A percentile compares a stretch with the other conserved stretches of the same genome.
These are phyloP conservation scores for Fragaria vesca DNA, from an alignment of 306 rosid genomes.

Conservation along the genomic window DNA sequence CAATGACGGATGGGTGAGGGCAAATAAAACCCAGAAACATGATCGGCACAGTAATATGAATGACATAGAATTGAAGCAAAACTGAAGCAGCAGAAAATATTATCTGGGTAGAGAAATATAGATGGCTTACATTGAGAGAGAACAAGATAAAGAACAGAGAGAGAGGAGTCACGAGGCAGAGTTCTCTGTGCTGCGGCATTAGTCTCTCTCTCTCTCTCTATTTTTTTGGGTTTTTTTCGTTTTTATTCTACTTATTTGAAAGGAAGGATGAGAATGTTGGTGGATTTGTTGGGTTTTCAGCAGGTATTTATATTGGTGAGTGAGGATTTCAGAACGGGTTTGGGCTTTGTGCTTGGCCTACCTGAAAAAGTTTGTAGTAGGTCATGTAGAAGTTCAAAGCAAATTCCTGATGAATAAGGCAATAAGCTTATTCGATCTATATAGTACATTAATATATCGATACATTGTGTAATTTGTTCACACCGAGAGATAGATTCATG, in stretches of 20 bases:
- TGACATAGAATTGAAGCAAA: not conserved
- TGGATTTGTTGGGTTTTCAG: constrained; percentile 44
- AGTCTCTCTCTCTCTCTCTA: not conserved
- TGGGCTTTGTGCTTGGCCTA: constrained; percentile 22
- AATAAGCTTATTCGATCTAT: too few relatives aligned
- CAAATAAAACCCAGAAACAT: not conserved
- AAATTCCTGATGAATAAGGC: not conserved
- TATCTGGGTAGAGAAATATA: constrained; percentile 4
- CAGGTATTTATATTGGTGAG: constrained; percentile 50
- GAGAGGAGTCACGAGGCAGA: constrained; percentile 36
- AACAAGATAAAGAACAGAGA: constrained; percentile 52
- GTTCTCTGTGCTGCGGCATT: constrained; percentile 34
- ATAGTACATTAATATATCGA: too few relatives aligned
- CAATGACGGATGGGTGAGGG: constrained; percentile 21
- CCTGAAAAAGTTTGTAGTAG: not conserved
- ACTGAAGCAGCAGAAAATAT: not conserved
- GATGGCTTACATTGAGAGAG: constrained; percentile 66
- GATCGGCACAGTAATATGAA: not conserved
- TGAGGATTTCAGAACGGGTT: constrained; percentile 8
- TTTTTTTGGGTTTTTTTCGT: constrained; percentile 7
- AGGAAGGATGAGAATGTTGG: constrained; percentile 50
- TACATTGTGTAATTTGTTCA: too few relatives aligned
- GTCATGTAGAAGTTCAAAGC: not conserved
- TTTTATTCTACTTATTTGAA: constrained; percentile 8
- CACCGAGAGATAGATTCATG: not conserved